phyloP scores from a whole-genome alignment of 768 basidiomycete species.

The Pisolithus marmoratus region DNA sequence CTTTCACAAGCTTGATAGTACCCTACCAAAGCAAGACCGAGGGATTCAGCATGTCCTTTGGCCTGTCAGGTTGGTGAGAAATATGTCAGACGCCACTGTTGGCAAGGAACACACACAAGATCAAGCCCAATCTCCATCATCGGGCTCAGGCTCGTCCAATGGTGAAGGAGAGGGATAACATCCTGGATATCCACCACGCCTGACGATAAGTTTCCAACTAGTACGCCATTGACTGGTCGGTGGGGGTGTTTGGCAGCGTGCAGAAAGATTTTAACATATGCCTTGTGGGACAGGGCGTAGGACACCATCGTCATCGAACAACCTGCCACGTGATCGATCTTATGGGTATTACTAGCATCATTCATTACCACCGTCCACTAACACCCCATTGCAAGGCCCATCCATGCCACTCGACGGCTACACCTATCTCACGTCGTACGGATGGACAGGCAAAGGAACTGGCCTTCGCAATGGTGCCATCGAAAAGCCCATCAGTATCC shows the following conservation, averaged over 20 bases:
- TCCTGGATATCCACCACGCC: constrained; percentile 49
- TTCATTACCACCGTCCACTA: neutral
- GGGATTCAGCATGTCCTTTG: constrained; percentile 50
- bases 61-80: constrained; percentile 36
- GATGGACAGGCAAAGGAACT: constrained; percentile 83
- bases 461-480: constrained; percentile 84
- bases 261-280: constrained; percentile 70
- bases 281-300: constrained; percentile 53
- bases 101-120: constrained; percentile 41
- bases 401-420: constrained; percentile 63
- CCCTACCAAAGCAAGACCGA: constrained; percentile 52
- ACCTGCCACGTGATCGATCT: neutral
- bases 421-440: constrained; percentile 69
- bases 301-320: constrained; percentile 21
- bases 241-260: constrained; percentile 81
- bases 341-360: neutral
- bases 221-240: constrained; percentile 66
- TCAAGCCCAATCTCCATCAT: constrained; percentile 86
- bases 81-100: neutral
- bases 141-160: constrained; percentile 79
- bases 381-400: no score
- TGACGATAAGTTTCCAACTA: constrained; percentile 50
- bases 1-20: constrained; percentile 73
- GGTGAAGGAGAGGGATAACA: constrained; percentile 72
- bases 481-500: constrained; percentile 65